Evolutionary conservation across 495 filamentous ascomycete species (phyloP), one percentile per base, ranked within the genome.

Genomic region (Neurospora hispaniola): DNA sequence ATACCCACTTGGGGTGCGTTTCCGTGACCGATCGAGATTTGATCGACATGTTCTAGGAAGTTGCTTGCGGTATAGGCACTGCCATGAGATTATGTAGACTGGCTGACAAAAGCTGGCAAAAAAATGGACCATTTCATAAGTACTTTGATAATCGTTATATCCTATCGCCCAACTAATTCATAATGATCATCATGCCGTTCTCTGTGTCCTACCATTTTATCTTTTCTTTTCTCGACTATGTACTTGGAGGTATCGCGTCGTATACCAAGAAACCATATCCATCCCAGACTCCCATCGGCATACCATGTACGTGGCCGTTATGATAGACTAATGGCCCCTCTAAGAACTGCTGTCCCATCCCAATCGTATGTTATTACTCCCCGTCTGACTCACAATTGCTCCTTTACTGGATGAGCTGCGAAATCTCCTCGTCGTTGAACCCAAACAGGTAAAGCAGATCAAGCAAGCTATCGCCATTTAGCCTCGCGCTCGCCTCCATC

Each of bases 361-460:
- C 14, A 66, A 31, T 9, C 2, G 27, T 66, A 66, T 16, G 27
- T 6, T 66, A 66, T 66, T 35, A 31, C 20, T 71, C 69, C 38
- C 71, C 69, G 6, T 70, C 40, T 72, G 38, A 72, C 59, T 70
- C 27, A 41, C 59, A 23, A 20, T 1, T 71, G 16, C 27, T 16
- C 48, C 20, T n/a, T 42, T 71, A 82, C 48, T 75, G 68, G 31
- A 74, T 77, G 10, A 91, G 80, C 78, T 88, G 81, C 62, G 81
- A 80, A 20, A 92, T 82, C 75, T 95, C 92, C 75, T 89, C 86
- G 70, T 86, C 86, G 5, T 85, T 89, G 70, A 95, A 87, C 3
- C 94, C 95, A 73, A 98, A 88, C 23, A 98, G 80, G 81, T 96
- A 91, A 70, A 97, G 86, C 74, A 99, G 80, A 82, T 98, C 93